phyloP scores from a whole-genome alignment of 345 rosid species.

The Arabidopsis arenosa region DNA sequence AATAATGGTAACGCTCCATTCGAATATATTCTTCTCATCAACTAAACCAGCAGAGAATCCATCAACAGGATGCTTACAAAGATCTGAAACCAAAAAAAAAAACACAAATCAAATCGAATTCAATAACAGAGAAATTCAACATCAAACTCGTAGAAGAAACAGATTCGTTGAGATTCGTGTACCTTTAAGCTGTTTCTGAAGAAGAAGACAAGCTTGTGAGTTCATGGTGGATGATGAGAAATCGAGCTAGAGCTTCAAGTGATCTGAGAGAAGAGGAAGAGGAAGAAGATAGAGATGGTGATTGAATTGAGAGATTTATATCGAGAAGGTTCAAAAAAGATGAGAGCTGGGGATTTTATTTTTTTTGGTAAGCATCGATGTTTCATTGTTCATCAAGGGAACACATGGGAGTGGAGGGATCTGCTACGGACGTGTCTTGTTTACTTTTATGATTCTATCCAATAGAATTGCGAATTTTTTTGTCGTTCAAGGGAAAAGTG shows the following conservation, averaged over 20 bases:
- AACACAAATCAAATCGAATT: neutral
- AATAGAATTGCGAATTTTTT: neutral
- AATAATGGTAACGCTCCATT: conserved; percentile 92
- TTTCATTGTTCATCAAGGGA: conserved; percentile 36
- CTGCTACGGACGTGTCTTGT: conserved; percentile 25
- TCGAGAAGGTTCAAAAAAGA: conserved; percentile 39
- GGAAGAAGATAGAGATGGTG: conserved; percentile 2
- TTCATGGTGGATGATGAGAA: conserved; percentile 48
- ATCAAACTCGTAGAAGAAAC: neutral
- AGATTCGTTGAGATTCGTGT: conserved; percentile 29
- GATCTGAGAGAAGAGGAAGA: conserved; percentile 25
- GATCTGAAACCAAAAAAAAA: conserved; percentile 64
- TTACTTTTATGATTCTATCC: neutral
- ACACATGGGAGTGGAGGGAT: conserved; percentile 29
- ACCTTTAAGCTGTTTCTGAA: conserved; percentile 96
- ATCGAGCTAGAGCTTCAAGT: conserved; percentile 21
- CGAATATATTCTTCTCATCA: conserved; percentile 88
- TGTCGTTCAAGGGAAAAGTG: neutral
- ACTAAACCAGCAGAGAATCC: conserved; percentile 98
- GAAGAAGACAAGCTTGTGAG: conserved; percentile 85
- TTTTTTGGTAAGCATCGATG: conserved; percentile 14
- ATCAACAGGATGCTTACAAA: conserved; percentile 93
- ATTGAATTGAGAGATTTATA: conserved; percentile 39
- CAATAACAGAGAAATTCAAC: conserved; percentile 1
- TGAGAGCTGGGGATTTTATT: neutral